Conservation (phyloP, 2,329 filamentous ascomycete species). For the Leptographium lundbergii region DNA sequence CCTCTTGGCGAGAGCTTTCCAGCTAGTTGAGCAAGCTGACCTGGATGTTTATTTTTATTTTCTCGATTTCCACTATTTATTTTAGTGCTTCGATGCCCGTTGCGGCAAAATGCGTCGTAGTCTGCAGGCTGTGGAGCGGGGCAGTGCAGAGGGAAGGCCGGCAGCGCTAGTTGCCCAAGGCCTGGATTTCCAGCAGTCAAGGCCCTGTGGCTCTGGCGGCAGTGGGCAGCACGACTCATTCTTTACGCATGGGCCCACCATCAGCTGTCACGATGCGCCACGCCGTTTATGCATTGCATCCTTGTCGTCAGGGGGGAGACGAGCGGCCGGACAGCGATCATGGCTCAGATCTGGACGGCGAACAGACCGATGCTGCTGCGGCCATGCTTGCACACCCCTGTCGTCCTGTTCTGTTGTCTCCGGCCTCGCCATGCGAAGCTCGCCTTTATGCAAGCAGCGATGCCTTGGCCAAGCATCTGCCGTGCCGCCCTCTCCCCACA, state of each 20-base stretch:
- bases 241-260: background rate
- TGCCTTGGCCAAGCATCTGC: background rate
- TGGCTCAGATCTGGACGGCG: background rate
- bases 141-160: background rate
- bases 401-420: background rate
- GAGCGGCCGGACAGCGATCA: background rate
- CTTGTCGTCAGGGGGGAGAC: background rate
- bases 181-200: background rate
- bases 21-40: background rate
- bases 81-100: background rate
- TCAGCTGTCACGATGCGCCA: slow-evolving; percentile 8
- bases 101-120: background rate
- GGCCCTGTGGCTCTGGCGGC: background rate
- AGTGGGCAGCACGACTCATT: no score
- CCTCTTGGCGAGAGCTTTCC: background rate
- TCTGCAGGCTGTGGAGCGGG: background rate
- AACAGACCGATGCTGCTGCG: background rate
- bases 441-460: background rate
- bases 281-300: slow-evolving; percentile 4
- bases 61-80: no score
- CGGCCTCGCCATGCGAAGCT: background rate
- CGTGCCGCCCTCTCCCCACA: background rate
- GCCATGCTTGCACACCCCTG: background rate
- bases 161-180: background rate
- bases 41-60: background rate